Evolutionary conservation across 1,139 yeast genomes (phyloP).

Genomic region (Debaryomycetaceae sp.): DNA sequence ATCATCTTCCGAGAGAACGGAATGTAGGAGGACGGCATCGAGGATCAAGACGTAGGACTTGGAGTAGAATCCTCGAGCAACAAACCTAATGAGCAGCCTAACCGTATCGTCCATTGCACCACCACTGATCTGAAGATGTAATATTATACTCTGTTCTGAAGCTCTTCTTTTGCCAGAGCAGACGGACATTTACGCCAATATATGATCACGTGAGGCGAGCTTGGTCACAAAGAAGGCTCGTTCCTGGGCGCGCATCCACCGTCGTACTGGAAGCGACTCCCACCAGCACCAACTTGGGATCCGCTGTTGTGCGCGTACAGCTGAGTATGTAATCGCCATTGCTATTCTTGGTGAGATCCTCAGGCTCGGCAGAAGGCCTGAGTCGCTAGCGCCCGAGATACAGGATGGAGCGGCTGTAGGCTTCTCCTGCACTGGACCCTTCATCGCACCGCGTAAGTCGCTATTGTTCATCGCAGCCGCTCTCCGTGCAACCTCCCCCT

Average conservation of each 20-base stretch:
- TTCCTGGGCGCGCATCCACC: too few relatives aligned
- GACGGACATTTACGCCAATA: neutral
- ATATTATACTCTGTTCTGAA: neutral
- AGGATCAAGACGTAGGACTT: conserved; percentile 78
- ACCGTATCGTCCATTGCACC: conserved; percentile 40
- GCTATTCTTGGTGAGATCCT: too few relatives aligned
- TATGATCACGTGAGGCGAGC: too few relatives aligned
- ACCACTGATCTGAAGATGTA: neutral
- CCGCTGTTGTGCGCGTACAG: too few relatives aligned
- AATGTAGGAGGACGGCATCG: conserved; percentile 88
- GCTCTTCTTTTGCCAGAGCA: neutral
- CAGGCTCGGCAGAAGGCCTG: too few relatives aligned
- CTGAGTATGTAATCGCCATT: too few relatives aligned
- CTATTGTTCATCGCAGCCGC: neutral
- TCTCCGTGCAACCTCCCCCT: neutral
- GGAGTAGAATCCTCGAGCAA: conserved; percentile 83
- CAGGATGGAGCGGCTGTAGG: neutral
- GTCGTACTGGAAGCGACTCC: too few relatives aligned
- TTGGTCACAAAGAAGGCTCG: too few relatives aligned
- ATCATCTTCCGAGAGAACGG: conserved; percentile 94
- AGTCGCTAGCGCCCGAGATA: too few relatives aligned
- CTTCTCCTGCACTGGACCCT: neutral
- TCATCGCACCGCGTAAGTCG: neutral
- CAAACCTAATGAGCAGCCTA: conserved; percentile 49
- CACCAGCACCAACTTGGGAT: too few relatives aligned